Conservation (phyloP, 768 basidiomycete species). For the Psilocybe cyanescens region DNA sequence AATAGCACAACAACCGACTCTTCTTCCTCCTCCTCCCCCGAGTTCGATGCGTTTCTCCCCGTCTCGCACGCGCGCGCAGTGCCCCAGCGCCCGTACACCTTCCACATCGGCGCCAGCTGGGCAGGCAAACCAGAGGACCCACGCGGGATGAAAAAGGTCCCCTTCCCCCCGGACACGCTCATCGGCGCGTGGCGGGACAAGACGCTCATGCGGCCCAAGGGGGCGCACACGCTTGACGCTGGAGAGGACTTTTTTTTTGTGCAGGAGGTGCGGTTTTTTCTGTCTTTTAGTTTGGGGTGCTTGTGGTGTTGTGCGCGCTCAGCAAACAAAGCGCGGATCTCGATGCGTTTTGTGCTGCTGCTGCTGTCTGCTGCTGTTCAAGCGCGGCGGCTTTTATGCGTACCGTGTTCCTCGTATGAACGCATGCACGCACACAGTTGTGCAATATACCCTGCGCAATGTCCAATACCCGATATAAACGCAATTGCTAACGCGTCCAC, state of each 20-base stretch:
- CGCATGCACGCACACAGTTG: neutral
- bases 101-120: constrained; percentile 82
- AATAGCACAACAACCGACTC: neutral
- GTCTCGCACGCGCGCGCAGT: too few relatives aligned
- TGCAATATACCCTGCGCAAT: neutral
- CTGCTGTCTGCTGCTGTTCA: too few relatives aligned
- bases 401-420: neutral
- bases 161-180: constrained; percentile 60
- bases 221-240: constrained; percentile 26
- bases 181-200: constrained; percentile 75
- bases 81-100: constrained; percentile 56
- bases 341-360: too few relatives aligned
- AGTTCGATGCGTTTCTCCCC: neutral
- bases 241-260: constrained; percentile 62
- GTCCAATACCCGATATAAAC: too few relatives aligned
- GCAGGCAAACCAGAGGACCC: constrained; percentile 66
- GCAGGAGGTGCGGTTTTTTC: constrained; percentile 56
- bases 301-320: neutral
- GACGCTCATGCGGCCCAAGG: constrained; percentile 52
- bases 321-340: too few relatives aligned
- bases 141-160: constrained; percentile 34
- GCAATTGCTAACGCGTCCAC: constrained; percentile 15
- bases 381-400: too few relatives aligned
- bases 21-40: constrained; percentile 16
- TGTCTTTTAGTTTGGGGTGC: neutral